These are phyloP conservation scores for Vaccinium macrocarpon DNA, from an alignment of 148 eudicot species.

Conservation along the genomic window DNA sequence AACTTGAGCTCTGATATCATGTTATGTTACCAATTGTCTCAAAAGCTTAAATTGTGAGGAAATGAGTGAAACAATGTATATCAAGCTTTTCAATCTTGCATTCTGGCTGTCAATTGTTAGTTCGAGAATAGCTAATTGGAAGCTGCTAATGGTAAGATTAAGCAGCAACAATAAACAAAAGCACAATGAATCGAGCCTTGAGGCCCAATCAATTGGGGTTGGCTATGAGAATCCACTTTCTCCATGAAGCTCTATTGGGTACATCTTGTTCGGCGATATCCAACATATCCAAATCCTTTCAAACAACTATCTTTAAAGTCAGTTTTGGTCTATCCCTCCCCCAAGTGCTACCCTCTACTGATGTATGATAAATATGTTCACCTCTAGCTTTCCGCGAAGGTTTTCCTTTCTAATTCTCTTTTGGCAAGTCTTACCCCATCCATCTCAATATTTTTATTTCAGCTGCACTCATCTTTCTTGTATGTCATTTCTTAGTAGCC, in stretches of 20 bases:
- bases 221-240: not conserved
- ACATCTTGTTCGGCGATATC: not conserved
- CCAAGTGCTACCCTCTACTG: not conserved
- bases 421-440: not conserved
- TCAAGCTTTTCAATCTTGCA: not conserved
- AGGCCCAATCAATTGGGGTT: not conserved
- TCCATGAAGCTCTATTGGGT: not conserved
- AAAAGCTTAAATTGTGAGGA: not conserved
- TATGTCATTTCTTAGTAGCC: no score
- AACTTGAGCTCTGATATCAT: not conserved
- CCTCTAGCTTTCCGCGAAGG: not conserved
- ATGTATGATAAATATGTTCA: not conserved
- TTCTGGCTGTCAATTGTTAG: not conserved
- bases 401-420: not conserved
- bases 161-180: not conserved
- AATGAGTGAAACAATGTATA: not conserved
- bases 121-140: not conserved
- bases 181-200: not conserved
- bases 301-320: not conserved
- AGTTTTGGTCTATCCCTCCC: not conserved
- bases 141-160: constrained; percentile 6
- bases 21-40: not conserved
- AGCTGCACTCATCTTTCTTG: no score
- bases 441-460: not conserved
- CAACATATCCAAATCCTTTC: not conserved